These are phyloP conservation scores for rapeseed (Brassica napus) DNA, from an alignment of 345 rosid genomes.

Conservation along the genomic window DNA sequence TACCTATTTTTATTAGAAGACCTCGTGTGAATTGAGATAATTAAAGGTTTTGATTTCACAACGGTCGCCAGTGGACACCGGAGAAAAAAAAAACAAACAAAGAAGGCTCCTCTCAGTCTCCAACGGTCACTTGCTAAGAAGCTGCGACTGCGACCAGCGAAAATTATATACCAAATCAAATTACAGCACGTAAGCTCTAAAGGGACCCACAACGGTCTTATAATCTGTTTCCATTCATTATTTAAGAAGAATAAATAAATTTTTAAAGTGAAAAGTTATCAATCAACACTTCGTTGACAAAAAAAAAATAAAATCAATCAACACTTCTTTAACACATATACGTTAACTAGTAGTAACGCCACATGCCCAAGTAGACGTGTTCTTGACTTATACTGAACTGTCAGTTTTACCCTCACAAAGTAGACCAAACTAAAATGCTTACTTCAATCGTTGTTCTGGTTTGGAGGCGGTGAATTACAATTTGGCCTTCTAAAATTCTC, in stretches of 20 bases:
- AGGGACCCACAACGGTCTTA: constrained; percentile 26
- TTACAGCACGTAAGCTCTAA: background rate
- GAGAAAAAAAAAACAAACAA: constrained; percentile 2
- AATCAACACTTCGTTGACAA: constrained; percentile 31
- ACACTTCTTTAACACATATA: constrained; percentile 34
- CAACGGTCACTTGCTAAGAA: constrained; percentile 44
- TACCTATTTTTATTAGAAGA: background rate
- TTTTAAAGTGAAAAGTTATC: constrained; percentile 6
- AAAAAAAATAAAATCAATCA: background rate
- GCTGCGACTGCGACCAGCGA: constrained; percentile 28
- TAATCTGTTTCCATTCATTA: background rate
- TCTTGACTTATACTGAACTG: constrained; percentile 22
- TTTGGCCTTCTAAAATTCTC: background rate
- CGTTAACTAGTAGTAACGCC: constrained; percentile 24
- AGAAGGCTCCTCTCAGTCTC: constrained; percentile 34
- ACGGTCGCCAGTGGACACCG: constrained; percentile 26
- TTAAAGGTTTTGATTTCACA: background rate
- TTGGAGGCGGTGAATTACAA: background rate
- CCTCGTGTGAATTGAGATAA: constrained; percentile 25
- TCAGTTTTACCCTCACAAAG: constrained; percentile 13
- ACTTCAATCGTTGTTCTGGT: background rate
- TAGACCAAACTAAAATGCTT: background rate
- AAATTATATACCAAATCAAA: constrained; percentile 9
- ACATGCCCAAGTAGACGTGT: constrained; percentile 37
- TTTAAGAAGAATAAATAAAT: background rate